Evolutionary conservation across 2,329 filamentous ascomycete species (phyloP), one percentile per base, ranked within the genome.

Genomic region (Talaromyces piceae): DNA sequence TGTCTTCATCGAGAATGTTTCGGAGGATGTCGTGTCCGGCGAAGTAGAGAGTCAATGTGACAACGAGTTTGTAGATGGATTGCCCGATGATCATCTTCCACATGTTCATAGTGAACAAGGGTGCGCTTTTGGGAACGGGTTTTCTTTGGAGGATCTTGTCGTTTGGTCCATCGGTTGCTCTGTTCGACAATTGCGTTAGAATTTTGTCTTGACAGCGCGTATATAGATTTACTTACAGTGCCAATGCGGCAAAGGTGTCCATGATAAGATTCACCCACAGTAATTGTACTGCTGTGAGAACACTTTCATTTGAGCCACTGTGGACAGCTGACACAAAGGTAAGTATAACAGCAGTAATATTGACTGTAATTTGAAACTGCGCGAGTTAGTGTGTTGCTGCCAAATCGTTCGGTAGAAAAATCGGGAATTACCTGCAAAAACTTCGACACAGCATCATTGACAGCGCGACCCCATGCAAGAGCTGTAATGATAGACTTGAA

Each of bases 11-110:
- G 25, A 73, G 72, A 13, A 77, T 66, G 58, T 84, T 81, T 7
- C 74, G 74, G n/a, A 88, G 75, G 12, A 88, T 82, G 28, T 63
- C 72, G 53, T 69, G 70, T 46, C 78, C 82, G 27, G 80, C 88
- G 59, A 91, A 97, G 72, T 91, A 91, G 22, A 96, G 78, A 55
- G 91, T 76, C 58, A 96, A 86, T 0, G 90, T 86, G 18, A 84
- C 81, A 4, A 76, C 76, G 0, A 97, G 81, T 68, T 97, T 91
- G 68, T 93, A 97, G 52, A 95, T 77, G 1, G 90, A 83, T 68
- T 97, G 90, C 2, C 91, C 91, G 41, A 95, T 79, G 56, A 97
- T 96, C 91, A 97, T 97, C 77, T 97, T 97, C 91, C 91, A 95
- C 91, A 97, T 97, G 16, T 86, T 91, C 28, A 86, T 75, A 1